phyloP scores from a whole-genome alignment of 306 rosid species.

The Prunus kanzakura region DNA sequence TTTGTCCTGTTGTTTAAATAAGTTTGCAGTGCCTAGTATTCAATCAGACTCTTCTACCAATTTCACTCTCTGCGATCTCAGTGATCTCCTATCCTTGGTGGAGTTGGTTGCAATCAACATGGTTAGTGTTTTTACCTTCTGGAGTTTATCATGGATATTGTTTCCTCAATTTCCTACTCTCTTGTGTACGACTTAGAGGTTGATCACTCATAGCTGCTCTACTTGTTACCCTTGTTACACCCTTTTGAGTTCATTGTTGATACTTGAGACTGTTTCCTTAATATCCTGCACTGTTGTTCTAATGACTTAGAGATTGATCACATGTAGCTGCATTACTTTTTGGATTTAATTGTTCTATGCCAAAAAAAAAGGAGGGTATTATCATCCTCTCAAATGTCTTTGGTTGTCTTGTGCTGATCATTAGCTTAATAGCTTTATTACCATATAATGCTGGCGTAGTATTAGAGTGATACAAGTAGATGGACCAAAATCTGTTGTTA shows the following conservation, averaged over 20 bases:
- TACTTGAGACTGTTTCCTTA: not conserved
- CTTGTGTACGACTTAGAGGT: not conserved
- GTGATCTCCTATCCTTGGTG: slow-evolving; percentile 66
- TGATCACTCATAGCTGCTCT: no score
- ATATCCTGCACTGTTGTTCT: slow-evolving; percentile 1
- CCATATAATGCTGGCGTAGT: not conserved
- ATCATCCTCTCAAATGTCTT: not conserved
- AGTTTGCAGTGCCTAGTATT: slow-evolving; percentile 30
- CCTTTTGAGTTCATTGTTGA: slow-evolving; percentile 14
- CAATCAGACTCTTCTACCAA: slow-evolving; percentile 23
- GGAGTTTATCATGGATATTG: not conserved
- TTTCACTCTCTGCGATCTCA: slow-evolving; percentile 34
- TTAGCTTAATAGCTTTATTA: no score
- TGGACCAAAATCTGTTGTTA: not conserved
- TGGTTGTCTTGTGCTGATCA: not conserved
- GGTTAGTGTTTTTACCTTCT: slow-evolving; percentile 42
- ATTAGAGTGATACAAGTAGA: not conserved
- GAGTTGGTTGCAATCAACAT: slow-evolving; percentile 66
- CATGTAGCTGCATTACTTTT: not conserved
- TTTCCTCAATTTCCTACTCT: not conserved
- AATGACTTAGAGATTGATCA: not conserved
- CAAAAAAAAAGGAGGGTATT: not conserved
- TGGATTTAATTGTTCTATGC: not conserved
- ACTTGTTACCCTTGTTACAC: not conserved
- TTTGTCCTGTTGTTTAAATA: slow-evolving; percentile 37